Evolutionary conservation across 768 basidiomycete genomes (phyloP).

Genomic region (Phylloporus sp.): DNA sequence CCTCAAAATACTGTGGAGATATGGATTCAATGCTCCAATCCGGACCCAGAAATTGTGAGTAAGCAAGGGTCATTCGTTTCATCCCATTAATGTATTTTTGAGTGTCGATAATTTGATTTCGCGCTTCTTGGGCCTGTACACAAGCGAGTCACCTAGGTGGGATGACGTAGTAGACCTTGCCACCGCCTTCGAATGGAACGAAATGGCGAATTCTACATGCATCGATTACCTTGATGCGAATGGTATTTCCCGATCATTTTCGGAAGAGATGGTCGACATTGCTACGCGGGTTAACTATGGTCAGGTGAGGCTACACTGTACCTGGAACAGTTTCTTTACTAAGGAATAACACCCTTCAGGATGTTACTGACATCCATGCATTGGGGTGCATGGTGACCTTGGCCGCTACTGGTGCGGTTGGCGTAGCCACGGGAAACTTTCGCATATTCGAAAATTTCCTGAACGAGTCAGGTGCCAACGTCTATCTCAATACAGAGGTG

Average conservation of each 20-base stretch:
- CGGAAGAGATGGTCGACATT: slow-evolving; percentile 72
- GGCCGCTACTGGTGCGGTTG: slow-evolving; percentile 63
- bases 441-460: slow-evolving; percentile 83
- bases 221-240: slow-evolving; percentile 52
- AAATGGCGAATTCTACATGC: slow-evolving; percentile 48
- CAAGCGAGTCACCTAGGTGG: slow-evolving; percentile 54
- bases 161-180: slow-evolving; percentile 57
- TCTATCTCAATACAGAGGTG: slow-evolving; percentile 71
- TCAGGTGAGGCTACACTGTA: slow-evolving; percentile 42
- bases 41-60: slow-evolving; percentile 54
- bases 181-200: slow-evolving; percentile 46
- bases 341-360: slow-evolving; percentile 34
- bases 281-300: slow-evolving; percentile 84
- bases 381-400: slow-evolving; percentile 70
- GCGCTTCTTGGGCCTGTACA: slow-evolving; percentile 54
- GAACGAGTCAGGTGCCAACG: slow-evolving; percentile 59
- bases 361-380: slow-evolving; percentile 70
- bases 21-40: slow-evolving; percentile 60
- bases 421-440: slow-evolving; percentile 77
- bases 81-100: slow-evolving; percentile 1
- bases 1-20: slow-evolving; percentile 72
- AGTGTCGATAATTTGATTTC: slow-evolving; percentile 58
- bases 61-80: neutral
- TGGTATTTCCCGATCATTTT: slow-evolving; percentile 56
- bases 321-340: neutral